Conservation (phyloP, 768 basidiomycete species). For the Suillus decipiens region DNA sequence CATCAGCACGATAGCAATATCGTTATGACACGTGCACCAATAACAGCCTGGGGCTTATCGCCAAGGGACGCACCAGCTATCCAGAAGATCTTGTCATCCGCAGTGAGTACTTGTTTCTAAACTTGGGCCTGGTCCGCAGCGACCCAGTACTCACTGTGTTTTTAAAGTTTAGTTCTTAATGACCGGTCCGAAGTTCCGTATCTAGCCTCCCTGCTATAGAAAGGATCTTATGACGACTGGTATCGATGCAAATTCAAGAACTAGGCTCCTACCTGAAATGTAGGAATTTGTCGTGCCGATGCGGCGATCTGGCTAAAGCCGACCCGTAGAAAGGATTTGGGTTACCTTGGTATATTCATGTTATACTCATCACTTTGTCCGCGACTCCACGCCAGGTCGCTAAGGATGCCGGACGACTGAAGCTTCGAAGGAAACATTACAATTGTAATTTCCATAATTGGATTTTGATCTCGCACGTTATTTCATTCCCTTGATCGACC, state of each 20-base stretch:
- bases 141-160: background rate
- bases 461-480: background rate
- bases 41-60: background rate
- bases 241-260: background rate
- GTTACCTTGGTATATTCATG: background rate
- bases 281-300: background rate
- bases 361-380: background rate
- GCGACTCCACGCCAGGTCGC: background rate
- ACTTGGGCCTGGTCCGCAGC: background rate
- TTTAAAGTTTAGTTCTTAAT: background rate
- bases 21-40: background rate
- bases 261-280: background rate
- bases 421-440: background rate
- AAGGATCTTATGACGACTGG: background rate
- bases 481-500: background rate
- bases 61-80: background rate
- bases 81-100: background rate
- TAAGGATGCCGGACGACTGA: background rate
- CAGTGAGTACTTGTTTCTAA: background rate
- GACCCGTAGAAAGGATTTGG: background rate
- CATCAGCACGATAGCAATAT: background rate
- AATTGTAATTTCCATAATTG: background rate
- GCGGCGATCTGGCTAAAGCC: background rate
- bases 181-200: background rate
- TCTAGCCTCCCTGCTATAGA: background rate